Conservation (phyloP, 2,329 filamentous ascomycete species). For the Cladosporium sp. region DNA sequence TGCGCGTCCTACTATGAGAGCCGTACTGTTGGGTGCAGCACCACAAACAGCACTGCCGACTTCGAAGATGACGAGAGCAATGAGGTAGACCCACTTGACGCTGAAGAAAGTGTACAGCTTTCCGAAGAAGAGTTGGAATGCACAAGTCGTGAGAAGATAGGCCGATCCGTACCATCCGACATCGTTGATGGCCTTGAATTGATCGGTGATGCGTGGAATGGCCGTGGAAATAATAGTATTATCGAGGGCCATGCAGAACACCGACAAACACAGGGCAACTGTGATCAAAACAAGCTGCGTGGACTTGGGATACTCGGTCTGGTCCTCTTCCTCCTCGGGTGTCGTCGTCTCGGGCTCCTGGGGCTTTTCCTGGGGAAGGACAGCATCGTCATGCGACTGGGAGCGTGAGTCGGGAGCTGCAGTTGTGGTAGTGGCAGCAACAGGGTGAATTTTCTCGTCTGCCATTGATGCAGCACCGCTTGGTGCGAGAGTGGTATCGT, state of each 20-base stretch:
- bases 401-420: conserved; percentile 2
- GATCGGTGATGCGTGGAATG: conserved; percentile 23
- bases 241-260: conserved; percentile 30
- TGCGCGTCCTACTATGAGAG: conserved; percentile 47
- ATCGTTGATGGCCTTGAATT: conserved; percentile 22
- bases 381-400: background rate
- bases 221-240: conserved; percentile 33
- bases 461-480: conserved; percentile 5
- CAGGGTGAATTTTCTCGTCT: conserved; percentile 11
- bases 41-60: conserved; percentile 47
- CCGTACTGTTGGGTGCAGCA: conserved; percentile 41
- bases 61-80: conserved; percentile 42
- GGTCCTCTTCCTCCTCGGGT: conserved; percentile 22
- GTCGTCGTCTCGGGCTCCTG: conserved; percentile 14
- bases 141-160: conserved; percentile 40
- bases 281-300: conserved; percentile 33
- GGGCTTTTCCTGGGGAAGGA: background rate
- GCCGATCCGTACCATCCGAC: conserved; percentile 24
- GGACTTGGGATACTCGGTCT: conserved; percentile 31
- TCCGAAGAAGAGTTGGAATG: conserved; percentile 30
- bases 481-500: conserved; percentile 13
- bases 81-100: conserved; percentile 40
- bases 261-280: conserved; percentile 33
- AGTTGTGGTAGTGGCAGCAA: conserved; percentile 1
- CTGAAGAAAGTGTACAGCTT: conserved; percentile 18